phyloP scores from a whole-genome alignment of 1,284 basidiomycete species.

The Austroboletus novae-zelandiae region DNA sequence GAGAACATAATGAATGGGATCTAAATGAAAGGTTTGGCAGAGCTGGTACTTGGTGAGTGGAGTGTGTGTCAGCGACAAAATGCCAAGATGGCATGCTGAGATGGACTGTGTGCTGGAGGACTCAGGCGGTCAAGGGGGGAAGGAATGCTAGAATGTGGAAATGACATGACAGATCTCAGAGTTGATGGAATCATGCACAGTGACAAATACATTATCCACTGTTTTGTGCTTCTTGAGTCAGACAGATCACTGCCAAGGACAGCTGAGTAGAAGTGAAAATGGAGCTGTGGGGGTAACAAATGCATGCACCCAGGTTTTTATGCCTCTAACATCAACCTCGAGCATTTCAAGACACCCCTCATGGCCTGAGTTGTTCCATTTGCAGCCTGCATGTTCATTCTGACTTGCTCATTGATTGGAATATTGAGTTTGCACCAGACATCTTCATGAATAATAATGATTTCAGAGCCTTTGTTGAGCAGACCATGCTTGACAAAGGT shows the following conservation, averaged over 20 bases:
- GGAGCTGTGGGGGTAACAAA: constrained; percentile 19
- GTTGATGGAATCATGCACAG: too few relatives aligned
- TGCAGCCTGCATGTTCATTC: too few relatives aligned
- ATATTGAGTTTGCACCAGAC: neutral
- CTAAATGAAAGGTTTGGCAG: too few relatives aligned
- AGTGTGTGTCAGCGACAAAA: too few relatives aligned
- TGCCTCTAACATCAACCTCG: constrained; percentile 11
- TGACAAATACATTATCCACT: too few relatives aligned
- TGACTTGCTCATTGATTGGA: neutral
- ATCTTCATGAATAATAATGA: constrained; percentile 5
- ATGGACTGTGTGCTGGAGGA: too few relatives aligned
- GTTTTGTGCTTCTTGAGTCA: neutral
- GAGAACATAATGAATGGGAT: neutral
- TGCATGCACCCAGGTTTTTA: constrained; percentile 20
- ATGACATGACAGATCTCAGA: too few relatives aligned
- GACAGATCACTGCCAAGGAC: constrained; percentile 18
- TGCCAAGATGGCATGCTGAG: too few relatives aligned
- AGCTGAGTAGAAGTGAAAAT: constrained; percentile 15
- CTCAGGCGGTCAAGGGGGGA: too few relatives aligned
- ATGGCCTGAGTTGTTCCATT: too few relatives aligned
- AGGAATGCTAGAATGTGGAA: too few relatives aligned
- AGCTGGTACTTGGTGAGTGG: too few relatives aligned
- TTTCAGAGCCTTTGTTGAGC: constrained; percentile 9
- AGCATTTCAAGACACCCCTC: constrained; percentile 12
- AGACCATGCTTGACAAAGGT: neutral